phyloP scores from a whole-genome alignment of 176 grass and related monocot genomes.

The Aegilops tauschii region DNA sequence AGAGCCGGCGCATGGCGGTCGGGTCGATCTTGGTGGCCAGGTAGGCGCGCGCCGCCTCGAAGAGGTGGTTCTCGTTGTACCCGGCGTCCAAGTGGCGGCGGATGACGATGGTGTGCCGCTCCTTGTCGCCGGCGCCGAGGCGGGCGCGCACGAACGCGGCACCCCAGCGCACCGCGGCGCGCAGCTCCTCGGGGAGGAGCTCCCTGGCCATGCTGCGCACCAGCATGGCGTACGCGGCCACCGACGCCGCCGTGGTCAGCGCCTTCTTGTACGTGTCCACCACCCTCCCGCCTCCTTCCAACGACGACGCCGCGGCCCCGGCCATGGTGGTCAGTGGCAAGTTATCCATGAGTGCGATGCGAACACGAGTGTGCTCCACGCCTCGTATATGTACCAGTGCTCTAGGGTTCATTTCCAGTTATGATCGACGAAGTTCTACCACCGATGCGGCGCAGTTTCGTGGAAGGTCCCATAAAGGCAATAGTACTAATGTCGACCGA shows the following conservation, averaged over 20 bases:
- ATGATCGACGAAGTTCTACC: neutral
- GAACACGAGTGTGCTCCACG: neutral
- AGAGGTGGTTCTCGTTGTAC: constrained; percentile 40
- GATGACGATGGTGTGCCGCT: constrained; percentile 36
- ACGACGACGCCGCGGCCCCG: neutral
- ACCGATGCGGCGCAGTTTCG: neutral
- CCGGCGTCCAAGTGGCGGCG: neutral
- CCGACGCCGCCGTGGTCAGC: constrained; percentile 26
- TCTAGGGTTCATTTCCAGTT: neutral
- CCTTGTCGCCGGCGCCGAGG: constrained; percentile 4
- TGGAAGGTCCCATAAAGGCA: neutral
- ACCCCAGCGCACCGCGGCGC: constrained; percentile 30
- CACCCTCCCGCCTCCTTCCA: constrained; percentile 15
- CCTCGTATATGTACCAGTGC: neutral
- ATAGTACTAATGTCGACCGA: too few relatives aligned
- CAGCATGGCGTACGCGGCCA: constrained; percentile 40
- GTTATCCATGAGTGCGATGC: neutral
- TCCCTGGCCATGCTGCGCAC: constrained; percentile 33
- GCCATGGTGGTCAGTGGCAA: neutral
- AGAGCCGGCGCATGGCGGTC: constrained; percentile 31
- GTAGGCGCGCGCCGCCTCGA: constrained; percentile 32
- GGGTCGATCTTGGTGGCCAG: constrained; percentile 42
- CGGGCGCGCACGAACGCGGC: neutral
- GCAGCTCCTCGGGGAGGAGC: constrained; percentile 49
- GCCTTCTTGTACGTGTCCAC: constrained; percentile 47